A percentile compares a stretch with the other conserved stretches of the same genome.
Conservation (phyloP, 2,329 filamentous ascomycete genomes). For the Hypoxylon sp. region DNA sequence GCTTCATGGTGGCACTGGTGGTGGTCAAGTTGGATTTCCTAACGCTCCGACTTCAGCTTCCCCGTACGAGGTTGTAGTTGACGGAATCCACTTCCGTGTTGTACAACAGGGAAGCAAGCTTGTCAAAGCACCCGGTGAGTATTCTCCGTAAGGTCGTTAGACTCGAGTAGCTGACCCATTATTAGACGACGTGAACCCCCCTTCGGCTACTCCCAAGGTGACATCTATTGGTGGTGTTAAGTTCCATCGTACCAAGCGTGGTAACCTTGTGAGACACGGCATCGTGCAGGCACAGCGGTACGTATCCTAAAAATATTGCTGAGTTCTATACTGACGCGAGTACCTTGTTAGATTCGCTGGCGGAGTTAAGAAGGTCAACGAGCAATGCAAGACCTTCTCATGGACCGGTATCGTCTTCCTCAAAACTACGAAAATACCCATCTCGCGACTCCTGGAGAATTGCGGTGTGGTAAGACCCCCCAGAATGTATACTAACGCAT, state of each 20-base stretch:
- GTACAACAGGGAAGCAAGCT: constrained; percentile 86
- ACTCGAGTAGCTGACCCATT: constrained; percentile 43
- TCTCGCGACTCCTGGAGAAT: constrained; percentile 54
- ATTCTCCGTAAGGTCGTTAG: constrained; percentile 18
- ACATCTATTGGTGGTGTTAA: constrained; percentile 81
- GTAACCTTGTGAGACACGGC: constrained; percentile 85
- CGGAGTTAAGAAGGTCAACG: constrained; percentile 76
- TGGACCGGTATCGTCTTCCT: constrained; percentile 75
- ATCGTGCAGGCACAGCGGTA: constrained; percentile 83
- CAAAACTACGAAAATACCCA: constrained; percentile 51
- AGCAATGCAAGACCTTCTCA: constrained; percentile 80
- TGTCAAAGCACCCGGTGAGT: constrained; percentile 78
- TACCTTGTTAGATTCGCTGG: constrained; percentile 63
- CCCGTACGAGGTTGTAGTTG: constrained; percentile 75
- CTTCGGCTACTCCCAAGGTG: constrained; percentile 80
- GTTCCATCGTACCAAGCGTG: constrained; percentile 88
- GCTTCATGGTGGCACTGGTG: constrained; percentile 54
- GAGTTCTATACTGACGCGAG: constrained; percentile 57
- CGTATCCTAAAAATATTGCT: constrained; percentile 55
- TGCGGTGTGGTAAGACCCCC: constrained; percentile 60
- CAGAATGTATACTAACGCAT: constrained; percentile 60
- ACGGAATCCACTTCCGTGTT: constrained; percentile 81
- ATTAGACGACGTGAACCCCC: constrained; percentile 71
- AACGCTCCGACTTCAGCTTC: constrained; percentile 54
- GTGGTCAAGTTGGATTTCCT: constrained; percentile 46